phyloP scores from a whole-genome alignment of 2,329 filamentous ascomycete genomes.

The Alternaria incomplexa region DNA sequence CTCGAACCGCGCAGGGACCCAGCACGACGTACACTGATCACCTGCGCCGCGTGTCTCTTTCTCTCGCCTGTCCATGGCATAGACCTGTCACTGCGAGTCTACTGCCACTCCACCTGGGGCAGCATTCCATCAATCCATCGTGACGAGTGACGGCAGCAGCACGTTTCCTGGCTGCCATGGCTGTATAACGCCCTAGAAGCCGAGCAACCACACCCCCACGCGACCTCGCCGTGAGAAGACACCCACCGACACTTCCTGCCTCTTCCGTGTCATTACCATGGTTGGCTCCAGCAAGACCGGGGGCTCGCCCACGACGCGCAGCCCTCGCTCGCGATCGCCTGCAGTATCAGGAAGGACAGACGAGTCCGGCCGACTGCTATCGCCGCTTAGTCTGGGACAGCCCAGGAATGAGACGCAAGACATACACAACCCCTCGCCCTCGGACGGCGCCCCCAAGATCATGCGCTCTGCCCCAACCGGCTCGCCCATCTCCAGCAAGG shows the following conservation, averaged over 20 bases:
- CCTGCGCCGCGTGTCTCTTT: constrained; percentile 11
- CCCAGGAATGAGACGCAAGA: constrained; percentile 23
- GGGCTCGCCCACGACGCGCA: constrained; percentile 32
- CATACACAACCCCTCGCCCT: constrained; percentile 12
- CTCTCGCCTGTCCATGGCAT: background rate
- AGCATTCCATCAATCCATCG: background rate
- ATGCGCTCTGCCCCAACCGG: constrained; percentile 39
- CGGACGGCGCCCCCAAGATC: constrained; percentile 37
- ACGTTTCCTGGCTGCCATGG: constrained; percentile 14
- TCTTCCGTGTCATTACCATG: constrained; percentile 22
- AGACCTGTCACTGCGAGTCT: background rate
- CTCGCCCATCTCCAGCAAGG: constrained; percentile 33
- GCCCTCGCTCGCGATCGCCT: constrained; percentile 31
- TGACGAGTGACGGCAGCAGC: constrained; percentile 13
- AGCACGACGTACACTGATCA: constrained; percentile 9
- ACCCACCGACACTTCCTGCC: background rate
- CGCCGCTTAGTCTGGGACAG: constrained; percentile 34
- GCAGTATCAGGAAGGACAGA: constrained; percentile 18
- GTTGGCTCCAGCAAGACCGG: constrained; percentile 35
- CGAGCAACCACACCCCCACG: constrained; percentile 11
- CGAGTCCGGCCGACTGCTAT: constrained; percentile 26
- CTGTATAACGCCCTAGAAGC: constrained; percentile 19
- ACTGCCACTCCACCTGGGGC: background rate
- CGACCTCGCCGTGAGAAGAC: constrained; percentile 2
- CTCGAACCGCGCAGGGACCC: constrained; percentile 13